A percentile compares a stretch with the other conserved stretches of the same genome.
Evolutionary conservation across 139 green algal species (phyloP).

Genomic region (Ettlia oleoabundans): DNA sequence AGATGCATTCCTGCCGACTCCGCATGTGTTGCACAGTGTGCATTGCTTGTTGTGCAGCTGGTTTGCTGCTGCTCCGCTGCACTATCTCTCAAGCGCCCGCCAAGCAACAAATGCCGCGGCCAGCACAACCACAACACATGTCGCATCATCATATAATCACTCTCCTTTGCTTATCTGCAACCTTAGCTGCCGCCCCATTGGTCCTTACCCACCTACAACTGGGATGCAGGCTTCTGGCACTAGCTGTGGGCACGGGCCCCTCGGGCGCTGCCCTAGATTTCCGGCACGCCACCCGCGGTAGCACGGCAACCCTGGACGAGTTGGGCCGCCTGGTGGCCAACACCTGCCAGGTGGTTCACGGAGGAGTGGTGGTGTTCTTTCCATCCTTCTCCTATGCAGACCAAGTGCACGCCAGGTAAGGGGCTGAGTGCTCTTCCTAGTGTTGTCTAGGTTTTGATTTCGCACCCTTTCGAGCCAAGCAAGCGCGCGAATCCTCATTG

Average conservation of each 20-base stretch:
- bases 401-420: slow-evolving; percentile 22
- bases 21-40: too few relatives aligned
- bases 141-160: too few relatives aligned
- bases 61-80: neutral
- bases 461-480: too few relatives aligned
- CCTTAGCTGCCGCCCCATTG: neutral
- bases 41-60: too few relatives aligned
- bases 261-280: slow-evolving; percentile 75
- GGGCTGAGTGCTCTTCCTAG: neutral
- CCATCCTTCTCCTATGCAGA: slow-evolving; percentile 85
- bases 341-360: slow-evolving; percentile 54
- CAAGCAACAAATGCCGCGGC: too few relatives aligned
- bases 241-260: slow-evolving; percentile 54
- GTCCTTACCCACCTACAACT: too few relatives aligned
- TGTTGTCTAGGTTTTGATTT: too few relatives aligned
- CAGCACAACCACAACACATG: too few relatives aligned
- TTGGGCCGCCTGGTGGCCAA: slow-evolving; percentile 80
- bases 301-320: slow-evolving; percentile 67
- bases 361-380: slow-evolving; percentile 91
- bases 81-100: neutral
- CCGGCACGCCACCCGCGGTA: slow-evolving; percentile 49
- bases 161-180: neutral
- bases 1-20: neutral
- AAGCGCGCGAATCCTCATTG: too few relatives aligned
- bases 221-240: slow-evolving; percentile 39